Percentiles rank a stretch among this genome's conserved stretches.
phyloP scores from a whole-genome alignment of 139 green algal species.

The Chlorella sp. region DNA sequence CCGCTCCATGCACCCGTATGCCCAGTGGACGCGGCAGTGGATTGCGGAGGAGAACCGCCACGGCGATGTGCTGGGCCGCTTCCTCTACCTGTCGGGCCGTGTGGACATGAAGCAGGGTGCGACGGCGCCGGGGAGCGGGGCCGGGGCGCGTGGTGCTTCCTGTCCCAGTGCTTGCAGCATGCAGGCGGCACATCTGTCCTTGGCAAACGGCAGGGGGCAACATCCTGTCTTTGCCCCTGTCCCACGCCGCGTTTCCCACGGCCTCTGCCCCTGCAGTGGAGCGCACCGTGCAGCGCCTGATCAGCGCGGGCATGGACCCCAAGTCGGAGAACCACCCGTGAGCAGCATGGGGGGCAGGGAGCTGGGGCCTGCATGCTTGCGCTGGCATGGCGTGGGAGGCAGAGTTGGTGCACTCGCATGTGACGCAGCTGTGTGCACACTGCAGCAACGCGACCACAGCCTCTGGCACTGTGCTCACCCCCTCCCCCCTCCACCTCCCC shows the following conservation, averaged over 20 bases:
- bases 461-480: not conserved
- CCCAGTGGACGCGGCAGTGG: slow-evolving; percentile 64
- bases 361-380: not conserved
- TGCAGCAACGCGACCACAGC: too few relatives aligned
- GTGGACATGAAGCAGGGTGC: slow-evolving; percentile 68
- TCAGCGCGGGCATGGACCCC: slow-evolving; percentile 95
- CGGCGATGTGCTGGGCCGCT: slow-evolving; percentile 94
- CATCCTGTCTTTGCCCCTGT: too few relatives aligned
- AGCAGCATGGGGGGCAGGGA: too few relatives aligned
- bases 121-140: not conserved
- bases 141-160: not conserved
- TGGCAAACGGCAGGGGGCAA: too few relatives aligned
- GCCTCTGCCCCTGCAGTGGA: slow-evolving; percentile 61
- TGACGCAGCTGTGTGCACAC: too few relatives aligned
- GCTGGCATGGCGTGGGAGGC: too few relatives aligned
- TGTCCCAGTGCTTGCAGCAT: too few relatives aligned
- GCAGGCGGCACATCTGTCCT: too few relatives aligned
- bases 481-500: not conserved
- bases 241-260: too few relatives aligned
- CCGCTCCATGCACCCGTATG: slow-evolving; percentile 86
- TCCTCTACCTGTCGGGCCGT: slow-evolving; percentile 74
- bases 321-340: slow-evolving; percentile 98
- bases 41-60: slow-evolving; percentile 98
- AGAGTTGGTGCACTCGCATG: too few relatives aligned
- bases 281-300: slow-evolving; percentile 98